Evolutionary conservation across 2,329 filamentous ascomycete species (phyloP).

Genomic region (Exophiala sp.): DNA sequence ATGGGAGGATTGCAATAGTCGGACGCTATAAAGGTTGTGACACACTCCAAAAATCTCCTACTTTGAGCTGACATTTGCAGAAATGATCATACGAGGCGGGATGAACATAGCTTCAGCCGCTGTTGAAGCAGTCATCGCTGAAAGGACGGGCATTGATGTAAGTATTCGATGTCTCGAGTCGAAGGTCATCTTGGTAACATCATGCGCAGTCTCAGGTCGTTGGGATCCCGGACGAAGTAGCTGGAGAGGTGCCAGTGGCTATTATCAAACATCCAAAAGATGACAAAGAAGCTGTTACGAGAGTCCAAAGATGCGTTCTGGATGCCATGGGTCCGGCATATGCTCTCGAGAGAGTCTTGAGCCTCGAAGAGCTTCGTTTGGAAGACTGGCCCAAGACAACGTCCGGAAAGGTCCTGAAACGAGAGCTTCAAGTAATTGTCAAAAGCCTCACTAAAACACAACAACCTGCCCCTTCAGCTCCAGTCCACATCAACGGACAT

Average conservation of each 20-base stretch:
- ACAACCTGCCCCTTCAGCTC: no score
- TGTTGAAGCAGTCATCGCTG: slow-evolving; percentile 38
- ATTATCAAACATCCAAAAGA: slow-evolving; percentile 33
- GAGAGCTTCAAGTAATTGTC: slow-evolving; percentile 5
- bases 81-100: slow-evolving; percentile 47
- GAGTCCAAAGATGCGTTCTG: slow-evolving; percentile 2
- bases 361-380: slow-evolving; percentile 33
- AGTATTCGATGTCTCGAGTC: neutral
- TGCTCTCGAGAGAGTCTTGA: slow-evolving; percentile 28
- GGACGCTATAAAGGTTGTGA: slow-evolving; percentile 41
- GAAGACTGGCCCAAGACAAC: slow-evolving; percentile 33
- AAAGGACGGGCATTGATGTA: slow-evolving; percentile 35
- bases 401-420: slow-evolving; percentile 11
- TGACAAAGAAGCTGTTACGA: neutral
- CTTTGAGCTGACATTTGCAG: neutral
- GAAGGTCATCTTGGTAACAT: slow-evolving; percentile 1
- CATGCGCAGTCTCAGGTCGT: slow-evolving; percentile 37
- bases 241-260: slow-evolving; percentile 49
- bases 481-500: no score
- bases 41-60: no score
- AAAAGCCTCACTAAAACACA: neutral
- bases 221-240: slow-evolving; percentile 43
- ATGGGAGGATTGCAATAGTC: slow-evolving; percentile 40
- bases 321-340: slow-evolving; percentile 9
- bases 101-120: slow-evolving; percentile 43